Percentiles rank a stretch among this genome's conserved stretches.
Evolutionary conservation across 306 rosid species (phyloP).

Genomic region (Lablab purpureus): DNA sequence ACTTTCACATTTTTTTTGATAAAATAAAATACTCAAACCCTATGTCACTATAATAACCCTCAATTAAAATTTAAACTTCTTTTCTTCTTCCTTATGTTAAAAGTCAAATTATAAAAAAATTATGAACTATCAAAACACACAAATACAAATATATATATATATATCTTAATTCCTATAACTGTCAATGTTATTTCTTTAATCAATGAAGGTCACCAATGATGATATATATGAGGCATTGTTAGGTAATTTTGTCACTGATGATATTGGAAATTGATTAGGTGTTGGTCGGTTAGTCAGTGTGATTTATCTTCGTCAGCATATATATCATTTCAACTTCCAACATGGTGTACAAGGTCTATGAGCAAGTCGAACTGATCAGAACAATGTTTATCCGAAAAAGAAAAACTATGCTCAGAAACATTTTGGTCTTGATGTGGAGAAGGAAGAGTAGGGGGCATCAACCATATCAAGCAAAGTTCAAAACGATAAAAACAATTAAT

Average conservation of each 20-base stretch:
- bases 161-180: not conserved
- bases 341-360: not conserved
- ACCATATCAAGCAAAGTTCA: conserved; percentile 4
- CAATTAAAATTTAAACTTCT: not conserved
- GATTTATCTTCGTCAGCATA: not conserved
- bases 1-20: not conserved
- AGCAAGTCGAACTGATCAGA: not conserved
- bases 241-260: conserved; percentile 10
- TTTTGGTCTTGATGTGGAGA: not conserved
- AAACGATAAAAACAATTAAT: conserved; percentile 3
- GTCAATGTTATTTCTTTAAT: not conserved
- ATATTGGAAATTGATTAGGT: conserved; percentile 5
- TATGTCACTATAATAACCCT: not conserved
- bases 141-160: too few species aligned
- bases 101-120: not conserved
- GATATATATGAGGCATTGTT: not conserved
- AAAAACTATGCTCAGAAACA: not conserved
- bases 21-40: not conserved
- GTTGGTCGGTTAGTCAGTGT: conserved; percentile 33
- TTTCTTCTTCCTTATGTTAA: not conserved
- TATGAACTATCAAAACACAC: not conserved
- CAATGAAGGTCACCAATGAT: not conserved
- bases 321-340: conserved; percentile 19
- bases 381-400: not conserved
- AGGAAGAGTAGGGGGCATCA: not conserved